phyloP scores from a whole-genome alignment of 1,284 basidiomycete genomes.

The Boletus semigastroideus region DNA sequence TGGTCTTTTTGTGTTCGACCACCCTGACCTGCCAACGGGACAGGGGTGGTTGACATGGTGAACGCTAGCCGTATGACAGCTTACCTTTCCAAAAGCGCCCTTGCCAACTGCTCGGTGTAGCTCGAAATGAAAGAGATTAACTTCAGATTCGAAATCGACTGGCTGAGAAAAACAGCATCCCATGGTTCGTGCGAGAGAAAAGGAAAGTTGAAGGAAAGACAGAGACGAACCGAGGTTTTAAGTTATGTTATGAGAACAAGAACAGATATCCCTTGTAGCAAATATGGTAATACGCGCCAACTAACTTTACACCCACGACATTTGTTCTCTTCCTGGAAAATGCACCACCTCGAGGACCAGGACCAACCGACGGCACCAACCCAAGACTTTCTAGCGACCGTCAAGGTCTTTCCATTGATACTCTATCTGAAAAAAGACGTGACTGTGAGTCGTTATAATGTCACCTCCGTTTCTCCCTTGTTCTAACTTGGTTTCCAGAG shows the following conservation, averaged over 20 bases:
- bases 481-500: slow-evolving; percentile 17
- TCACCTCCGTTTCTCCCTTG: not conserved
- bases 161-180: slow-evolving; percentile 68
- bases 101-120: slow-evolving; percentile 92
- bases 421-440: slow-evolving; percentile 68
- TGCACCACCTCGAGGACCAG: slow-evolving; percentile 44
- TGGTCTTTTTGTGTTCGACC: slow-evolving; percentile 93
- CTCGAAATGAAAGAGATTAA: slow-evolving; percentile 95
- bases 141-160: slow-evolving; percentile 91
- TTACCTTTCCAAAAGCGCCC: slow-evolving; percentile 96
- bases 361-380: slow-evolving; percentile 49
- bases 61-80: slow-evolving; percentile 29
- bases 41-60: not conserved
- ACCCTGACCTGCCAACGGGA: slow-evolving; percentile 81
- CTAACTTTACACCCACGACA: not conserved
- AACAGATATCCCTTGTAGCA: slow-evolving; percentile 20
- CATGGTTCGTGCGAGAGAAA: slow-evolving; percentile 46
- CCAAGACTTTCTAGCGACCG: slow-evolving; percentile 53
- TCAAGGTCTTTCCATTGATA: slow-evolving; percentile 77
- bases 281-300: slow-evolving; percentile 10
- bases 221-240: slow-evolving; percentile 16
- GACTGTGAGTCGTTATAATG: slow-evolving; percentile 44
- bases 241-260: slow-evolving; percentile 34
- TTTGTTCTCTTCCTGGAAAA: slow-evolving; percentile 24
- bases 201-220: slow-evolving; percentile 32